phyloP scores from a whole-genome alignment of 108 stramenopile species.

The Bacterosira constricta region DNA sequence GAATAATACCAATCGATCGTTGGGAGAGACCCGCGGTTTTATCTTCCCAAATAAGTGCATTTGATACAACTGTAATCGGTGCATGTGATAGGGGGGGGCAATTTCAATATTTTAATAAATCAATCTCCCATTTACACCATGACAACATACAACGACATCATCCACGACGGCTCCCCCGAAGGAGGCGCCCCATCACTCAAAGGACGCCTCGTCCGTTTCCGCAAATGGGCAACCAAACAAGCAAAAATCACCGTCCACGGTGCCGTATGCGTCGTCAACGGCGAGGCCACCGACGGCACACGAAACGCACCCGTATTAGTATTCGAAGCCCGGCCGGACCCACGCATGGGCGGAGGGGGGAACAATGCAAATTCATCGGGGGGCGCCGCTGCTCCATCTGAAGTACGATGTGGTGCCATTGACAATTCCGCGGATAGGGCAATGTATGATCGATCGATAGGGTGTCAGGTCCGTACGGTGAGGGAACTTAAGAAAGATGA shows the following conservation, averaged over 20 bases:
- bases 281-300: conserved; percentile 89
- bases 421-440: conserved; percentile 68
- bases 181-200: conserved; percentile 67
- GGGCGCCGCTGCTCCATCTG: conserved; percentile 18
- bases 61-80: too few species aligned
- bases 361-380: neutral
- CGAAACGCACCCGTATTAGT: conserved; percentile 81
- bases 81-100: too few species aligned
- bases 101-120: too few species aligned
- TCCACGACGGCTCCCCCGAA: conserved; percentile 21
- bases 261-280: conserved; percentile 81
- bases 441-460: conserved; percentile 85
- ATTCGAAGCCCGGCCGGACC: conserved; percentile 37
- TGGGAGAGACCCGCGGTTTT: too few species aligned
- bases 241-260: conserved; percentile 69
- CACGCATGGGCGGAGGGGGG: neutral
- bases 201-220: conserved; percentile 66
- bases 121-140: too few species aligned
- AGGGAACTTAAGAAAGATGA: conserved; percentile 83
- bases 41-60: too few species aligned
- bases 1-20: too few species aligned
- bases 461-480: conserved; percentile 78
- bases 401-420: conserved; percentile 70
- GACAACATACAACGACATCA: conserved; percentile 37
- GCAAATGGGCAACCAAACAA: conserved; percentile 75